Base-by-base conservation (phyloP, 805 yeast genomes). In the Henningerozyma blattae region DNA sequence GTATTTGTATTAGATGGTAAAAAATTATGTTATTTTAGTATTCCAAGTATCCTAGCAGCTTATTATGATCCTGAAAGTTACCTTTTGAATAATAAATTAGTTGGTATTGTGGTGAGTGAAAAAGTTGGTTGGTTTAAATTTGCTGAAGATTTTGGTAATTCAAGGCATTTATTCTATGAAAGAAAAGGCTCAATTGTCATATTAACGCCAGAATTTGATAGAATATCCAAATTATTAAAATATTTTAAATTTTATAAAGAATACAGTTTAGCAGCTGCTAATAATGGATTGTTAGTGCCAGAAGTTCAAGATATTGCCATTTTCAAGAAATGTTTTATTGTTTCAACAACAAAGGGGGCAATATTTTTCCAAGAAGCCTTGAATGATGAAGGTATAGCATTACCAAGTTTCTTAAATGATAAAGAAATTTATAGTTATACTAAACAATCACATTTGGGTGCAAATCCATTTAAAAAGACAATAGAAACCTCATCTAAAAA, bases 281-380 rank as follows among this genome's bases (percentile, higher is more conserved):
- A 73, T 40, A 74, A 70, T 31, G 64, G 70, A 16, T 50, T 65
- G 34, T 67, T 76, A 40, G 68, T 68, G 20, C 67, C 70, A 2
- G 87, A 78, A 33, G 67, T 80, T 33, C 62, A 53, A 38, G 77
- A 75, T 3, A 57, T 81, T 15, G 71, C 80, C 0, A 61, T 79
- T 3, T 75, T 83, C 57, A 72, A 75, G 39, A 70, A 73, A 15
- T 67, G 82, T 33, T 68, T 82, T 51, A 73, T 83, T 1, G 69
- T 78, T 1, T 81, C 78, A 46, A 68, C 85, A 0, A 58, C 68
- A 14, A 70, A 72, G 45, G 87, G 87, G 0, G 75, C 78, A 42
- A 77, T 80, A 39, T 66, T 79, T 19, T 61, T 75, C 35, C 48
- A 50, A 15, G 56, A 50, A 43, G 69, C 77, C 4, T 61, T 80